Evolutionary conservation across 176 grass and related monocot genomes (phyloP).

Genomic region (Triticum urartu): DNA sequence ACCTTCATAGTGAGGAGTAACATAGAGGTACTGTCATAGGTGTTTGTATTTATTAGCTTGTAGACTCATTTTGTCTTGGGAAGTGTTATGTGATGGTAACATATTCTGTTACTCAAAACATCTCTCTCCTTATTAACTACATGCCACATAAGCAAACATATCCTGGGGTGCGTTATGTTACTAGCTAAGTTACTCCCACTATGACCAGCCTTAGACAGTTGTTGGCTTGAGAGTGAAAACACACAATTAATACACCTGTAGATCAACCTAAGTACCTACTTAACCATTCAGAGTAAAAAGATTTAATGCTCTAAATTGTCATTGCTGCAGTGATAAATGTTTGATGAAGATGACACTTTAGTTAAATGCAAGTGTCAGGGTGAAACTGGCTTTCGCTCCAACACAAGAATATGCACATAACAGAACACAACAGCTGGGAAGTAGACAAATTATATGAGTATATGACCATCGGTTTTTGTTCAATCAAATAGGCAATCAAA

Average conservation of each 20-base stretch:
- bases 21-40: no score
- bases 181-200: no score
- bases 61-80: no score
- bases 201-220: no score
- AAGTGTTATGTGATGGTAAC: no score
- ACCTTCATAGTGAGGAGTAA: no score
- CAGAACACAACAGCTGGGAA: neutral
- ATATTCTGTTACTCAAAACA: no score
- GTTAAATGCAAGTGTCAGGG: neutral
- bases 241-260: neutral
- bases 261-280: neutral
- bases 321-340: neutral
- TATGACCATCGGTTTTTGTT: neutral
- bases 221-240: neutral
- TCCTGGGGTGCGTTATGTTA: no score
- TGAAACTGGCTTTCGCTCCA: neutral
- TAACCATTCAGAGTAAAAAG: neutral
- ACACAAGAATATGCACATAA: neutral
- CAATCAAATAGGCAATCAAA: no score
- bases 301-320: neutral
- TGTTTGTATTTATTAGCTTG: no score
- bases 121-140: no score
- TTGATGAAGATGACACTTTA: neutral
- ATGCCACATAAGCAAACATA: no score
- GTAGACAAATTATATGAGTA: neutral